These are phyloP conservation scores for Epichloe glyceriae DNA, from an alignment of 2,329 filamentous ascomycete genomes.

Conservation along the genomic window DNA sequence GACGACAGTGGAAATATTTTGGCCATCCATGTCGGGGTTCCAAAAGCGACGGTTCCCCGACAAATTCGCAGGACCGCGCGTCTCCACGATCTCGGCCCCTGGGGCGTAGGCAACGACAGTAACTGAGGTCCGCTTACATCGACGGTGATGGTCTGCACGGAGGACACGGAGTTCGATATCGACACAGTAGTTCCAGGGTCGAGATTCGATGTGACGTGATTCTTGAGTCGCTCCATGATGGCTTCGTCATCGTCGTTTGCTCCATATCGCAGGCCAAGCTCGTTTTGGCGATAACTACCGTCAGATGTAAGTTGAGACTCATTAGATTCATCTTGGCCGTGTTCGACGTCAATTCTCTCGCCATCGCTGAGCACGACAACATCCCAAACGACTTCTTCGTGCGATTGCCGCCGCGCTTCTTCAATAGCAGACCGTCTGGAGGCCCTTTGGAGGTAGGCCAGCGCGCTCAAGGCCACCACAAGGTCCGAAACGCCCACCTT, in stretches of 20 bases:
- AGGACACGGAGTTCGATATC: constrained; percentile 45
- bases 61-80: constrained; percentile 16
- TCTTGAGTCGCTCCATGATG: constrained; percentile 30
- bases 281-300: neutral
- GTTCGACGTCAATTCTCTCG: constrained; percentile 38
- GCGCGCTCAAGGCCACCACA: constrained; percentile 44
- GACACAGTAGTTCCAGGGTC: constrained; percentile 44
- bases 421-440: constrained; percentile 39
- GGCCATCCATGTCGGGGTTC: constrained; percentile 11
- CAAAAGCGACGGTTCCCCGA: constrained; percentile 4
- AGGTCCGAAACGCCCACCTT: constrained; percentile 47
- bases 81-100: constrained; percentile 46
- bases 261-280: neutral
- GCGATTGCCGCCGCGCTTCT: constrained; percentile 31
- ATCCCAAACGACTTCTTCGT: constrained; percentile 52
- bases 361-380: constrained; percentile 50
- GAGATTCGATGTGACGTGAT: constrained; percentile 40
- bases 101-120: constrained; percentile 41
- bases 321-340: constrained; percentile 18
- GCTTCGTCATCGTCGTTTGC: constrained; percentile 27
- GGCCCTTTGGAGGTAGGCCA: constrained; percentile 48
- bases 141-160: constrained; percentile 51
- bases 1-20: constrained; percentile 39
- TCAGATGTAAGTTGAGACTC: neutral
- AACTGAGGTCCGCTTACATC: constrained; percentile 42